Percentiles rank a stretch among this genome's conserved stretches.
These are phyloP conservation scores for Metarhizium album DNA, from an alignment of 2,329 filamentous ascomycete species.

Conservation along the genomic window DNA sequence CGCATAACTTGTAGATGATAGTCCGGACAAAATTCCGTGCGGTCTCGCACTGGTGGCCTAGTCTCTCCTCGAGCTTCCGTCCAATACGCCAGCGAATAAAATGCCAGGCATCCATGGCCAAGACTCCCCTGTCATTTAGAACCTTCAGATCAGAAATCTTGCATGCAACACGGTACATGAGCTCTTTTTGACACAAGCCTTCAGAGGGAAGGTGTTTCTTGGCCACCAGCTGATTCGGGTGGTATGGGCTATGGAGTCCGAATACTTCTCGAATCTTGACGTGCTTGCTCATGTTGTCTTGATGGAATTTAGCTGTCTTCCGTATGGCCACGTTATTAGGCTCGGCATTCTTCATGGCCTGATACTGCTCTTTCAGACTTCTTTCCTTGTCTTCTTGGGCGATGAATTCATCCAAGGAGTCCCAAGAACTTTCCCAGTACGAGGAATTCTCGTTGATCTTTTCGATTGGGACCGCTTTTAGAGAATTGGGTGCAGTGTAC, in stretches of 20 bases:
- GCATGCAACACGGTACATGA: constrained; percentile 25
- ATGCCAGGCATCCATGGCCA: constrained; percentile 26
- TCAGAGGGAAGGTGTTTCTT: constrained; percentile 20
- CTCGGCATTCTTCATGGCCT: background rate
- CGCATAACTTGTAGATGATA: constrained; percentile 10
- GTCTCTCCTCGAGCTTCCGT: constrained; percentile 9
- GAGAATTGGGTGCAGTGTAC: constrained; percentile 14
- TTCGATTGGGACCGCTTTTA: constrained; percentile 17
- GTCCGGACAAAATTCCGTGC: constrained; percentile 8
- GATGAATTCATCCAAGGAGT: constrained; percentile 19
- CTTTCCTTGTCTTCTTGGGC: constrained; percentile 14
- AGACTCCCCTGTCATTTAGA: constrained; percentile 13
- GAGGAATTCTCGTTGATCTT: constrained; percentile 17
- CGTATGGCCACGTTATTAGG: constrained; percentile 7
- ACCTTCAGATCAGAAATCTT: constrained; percentile 21
- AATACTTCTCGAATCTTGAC: constrained; percentile 25
- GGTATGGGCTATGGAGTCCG: constrained; percentile 16
- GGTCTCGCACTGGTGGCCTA: constrained; percentile 5
- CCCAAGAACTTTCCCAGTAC: constrained; percentile 23
- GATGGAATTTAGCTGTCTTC: constrained; percentile 13
- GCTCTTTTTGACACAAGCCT: constrained; percentile 23
- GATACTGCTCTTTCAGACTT: constrained; percentile 9
- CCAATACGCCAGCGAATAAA: constrained; percentile 26
- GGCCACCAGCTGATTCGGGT: constrained; percentile 26
- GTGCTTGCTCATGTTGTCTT: constrained; percentile 23